These are phyloP conservation scores for Magnaporthiopsis rhizophila DNA, from an alignment of 2,329 filamentous ascomycete genomes.

Conservation along the genomic window DNA sequence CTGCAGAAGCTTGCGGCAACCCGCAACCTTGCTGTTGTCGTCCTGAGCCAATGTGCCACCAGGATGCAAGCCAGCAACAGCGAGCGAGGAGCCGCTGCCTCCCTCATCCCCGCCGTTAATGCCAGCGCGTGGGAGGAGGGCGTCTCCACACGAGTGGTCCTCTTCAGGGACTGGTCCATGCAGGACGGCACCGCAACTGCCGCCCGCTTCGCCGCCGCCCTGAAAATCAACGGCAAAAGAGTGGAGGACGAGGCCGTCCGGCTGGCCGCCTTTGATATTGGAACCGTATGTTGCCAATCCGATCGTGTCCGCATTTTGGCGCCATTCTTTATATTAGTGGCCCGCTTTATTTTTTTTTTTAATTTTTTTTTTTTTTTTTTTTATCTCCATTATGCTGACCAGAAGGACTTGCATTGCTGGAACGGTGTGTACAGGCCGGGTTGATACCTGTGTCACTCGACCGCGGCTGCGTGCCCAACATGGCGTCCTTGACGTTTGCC, in stretches of 20 bases:
- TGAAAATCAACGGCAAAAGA: conserved; percentile 53
- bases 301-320: neutral
- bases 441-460: conserved; percentile 26
- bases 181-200: conserved; percentile 35
- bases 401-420: neutral
- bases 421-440: conserved; percentile 28
- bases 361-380: too few species aligned
- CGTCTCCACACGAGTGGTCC: conserved; percentile 61
- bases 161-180: conserved; percentile 72
- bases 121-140: conserved; percentile 74
- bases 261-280: conserved; percentile 41
- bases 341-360: neutral
- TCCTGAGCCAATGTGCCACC: conserved; percentile 77
- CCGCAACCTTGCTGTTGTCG: conserved; percentile 62
- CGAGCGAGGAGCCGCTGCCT: conserved; percentile 46
- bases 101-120: conserved; percentile 67
- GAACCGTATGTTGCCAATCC: conserved; percentile 28
- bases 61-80: conserved; percentile 50
- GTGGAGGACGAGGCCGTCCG: conserved; percentile 30
- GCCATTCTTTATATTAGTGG: neutral
- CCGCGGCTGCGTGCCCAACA: neutral
- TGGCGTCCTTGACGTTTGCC: neutral
- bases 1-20: conserved; percentile 69
- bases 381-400: too few species aligned
- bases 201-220: conserved; percentile 53